Conservation (phyloP, 176 grass and related monocot genomes). For the Otatea glauca region DNA sequence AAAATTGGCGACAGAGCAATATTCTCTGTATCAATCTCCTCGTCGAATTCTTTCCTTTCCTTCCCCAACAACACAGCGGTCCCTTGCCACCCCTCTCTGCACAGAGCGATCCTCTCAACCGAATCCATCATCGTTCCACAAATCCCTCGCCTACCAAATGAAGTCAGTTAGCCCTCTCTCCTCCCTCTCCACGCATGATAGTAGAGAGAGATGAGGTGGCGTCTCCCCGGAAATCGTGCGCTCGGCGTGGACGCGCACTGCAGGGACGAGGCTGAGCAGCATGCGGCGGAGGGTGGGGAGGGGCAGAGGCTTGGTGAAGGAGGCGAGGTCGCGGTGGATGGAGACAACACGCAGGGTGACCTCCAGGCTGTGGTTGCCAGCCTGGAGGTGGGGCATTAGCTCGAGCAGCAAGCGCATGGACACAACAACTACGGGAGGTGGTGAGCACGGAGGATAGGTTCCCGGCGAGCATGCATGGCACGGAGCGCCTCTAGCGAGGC, state of each 20-base stretch:
- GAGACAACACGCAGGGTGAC: not conserved
- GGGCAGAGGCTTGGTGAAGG: constrained; percentile 45
- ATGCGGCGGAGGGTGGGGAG: constrained; percentile 72
- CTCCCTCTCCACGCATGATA: too few relatives aligned
- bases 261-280: constrained; percentile 61
- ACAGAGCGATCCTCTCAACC: too few relatives aligned
- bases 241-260: constrained; percentile 70
- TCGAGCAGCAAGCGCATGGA: constrained; percentile 60
- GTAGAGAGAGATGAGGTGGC: too few relatives aligned
- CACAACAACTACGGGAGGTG: constrained; percentile 71
- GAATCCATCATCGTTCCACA: too few relatives aligned
- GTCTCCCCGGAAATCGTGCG: constrained; percentile 74
- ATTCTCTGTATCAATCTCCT: too few relatives aligned
- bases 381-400: constrained; percentile 72
- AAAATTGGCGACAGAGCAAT: too few relatives aligned
- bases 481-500: constrained; percentile 74
- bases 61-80: too few relatives aligned
- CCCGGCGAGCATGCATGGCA: constrained; percentile 48
- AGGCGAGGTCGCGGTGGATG: not conserved
- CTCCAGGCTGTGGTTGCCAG: constrained; percentile 64
- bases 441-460: constrained; percentile 69
- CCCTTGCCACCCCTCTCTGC: too few relatives aligned
- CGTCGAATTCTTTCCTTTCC: too few relatives aligned
- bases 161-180: too few relatives aligned
- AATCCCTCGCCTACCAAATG: too few relatives aligned